Evolutionary conservation across 345 rosid genomes (phyloP).

Genomic region (Gossypium stocksii): DNA sequence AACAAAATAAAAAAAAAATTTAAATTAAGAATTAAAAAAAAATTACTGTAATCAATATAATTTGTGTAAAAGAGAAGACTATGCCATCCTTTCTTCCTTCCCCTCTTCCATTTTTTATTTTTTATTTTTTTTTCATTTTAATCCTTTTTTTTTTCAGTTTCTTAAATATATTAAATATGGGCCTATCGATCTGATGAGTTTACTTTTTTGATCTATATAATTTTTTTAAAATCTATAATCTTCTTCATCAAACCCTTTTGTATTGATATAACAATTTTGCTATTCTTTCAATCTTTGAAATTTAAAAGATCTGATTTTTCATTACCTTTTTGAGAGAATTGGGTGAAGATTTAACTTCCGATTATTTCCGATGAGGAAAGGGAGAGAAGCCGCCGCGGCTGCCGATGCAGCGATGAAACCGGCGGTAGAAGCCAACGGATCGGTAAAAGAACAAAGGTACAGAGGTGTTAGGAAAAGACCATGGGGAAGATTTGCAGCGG

Average conservation of each 20-base stretch:
- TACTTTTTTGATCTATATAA: neutral
- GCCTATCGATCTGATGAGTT: neutral
- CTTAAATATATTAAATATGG: neutral
- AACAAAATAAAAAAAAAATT: too few species aligned
- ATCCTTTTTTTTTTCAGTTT: neutral
- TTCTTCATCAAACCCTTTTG: neutral
- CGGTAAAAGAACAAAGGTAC: slow-evolving; percentile 46
- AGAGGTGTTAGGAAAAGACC: slow-evolving; percentile 91
- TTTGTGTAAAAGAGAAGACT: too few species aligned
- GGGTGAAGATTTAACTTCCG: neutral
- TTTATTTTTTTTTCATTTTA: neutral
- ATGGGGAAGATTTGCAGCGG: slow-evolving; percentile 87
- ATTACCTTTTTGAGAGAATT: neutral
- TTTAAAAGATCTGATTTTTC: neutral
- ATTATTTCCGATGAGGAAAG: slow-evolving; percentile 47
- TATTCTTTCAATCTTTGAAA: neutral
- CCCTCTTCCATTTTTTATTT: too few species aligned
- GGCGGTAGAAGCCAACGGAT: slow-evolving; percentile 25
- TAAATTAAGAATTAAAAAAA: too few species aligned
- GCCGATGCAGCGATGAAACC: slow-evolving; percentile 22
- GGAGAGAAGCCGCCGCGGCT: slow-evolving; percentile 37
- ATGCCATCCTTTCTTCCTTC: too few species aligned
- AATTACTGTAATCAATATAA: too few species aligned
- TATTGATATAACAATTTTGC: neutral
- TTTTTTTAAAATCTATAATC: neutral